phyloP scores from a whole-genome alignment of 148 eudicot genomes.

The Rhododendron ovatum region DNA sequence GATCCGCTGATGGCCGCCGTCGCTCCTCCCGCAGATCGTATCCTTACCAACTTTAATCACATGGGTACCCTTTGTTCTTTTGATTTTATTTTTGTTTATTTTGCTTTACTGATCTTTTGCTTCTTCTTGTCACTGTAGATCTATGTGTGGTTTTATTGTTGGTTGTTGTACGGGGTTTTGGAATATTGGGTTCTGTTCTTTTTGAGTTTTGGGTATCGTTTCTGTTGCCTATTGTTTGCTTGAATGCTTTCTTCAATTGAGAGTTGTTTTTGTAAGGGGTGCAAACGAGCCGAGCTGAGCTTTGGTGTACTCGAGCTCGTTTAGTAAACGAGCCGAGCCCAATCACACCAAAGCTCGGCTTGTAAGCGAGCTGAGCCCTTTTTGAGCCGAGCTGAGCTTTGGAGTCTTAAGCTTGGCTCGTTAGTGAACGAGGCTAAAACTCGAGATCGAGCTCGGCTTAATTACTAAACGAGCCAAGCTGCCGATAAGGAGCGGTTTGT shows the following conservation, averaged over 20 bases:
- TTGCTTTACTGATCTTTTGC: neutral
- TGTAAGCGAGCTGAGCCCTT: neutral
- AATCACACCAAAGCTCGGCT: neutral
- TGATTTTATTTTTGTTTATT: neutral
- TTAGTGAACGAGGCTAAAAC: neutral
- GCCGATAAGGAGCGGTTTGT: neutral
- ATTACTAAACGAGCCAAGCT: neutral
- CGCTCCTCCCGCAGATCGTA: slow-evolving; percentile 45
- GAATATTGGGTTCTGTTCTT: neutral
- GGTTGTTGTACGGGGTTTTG: neutral
- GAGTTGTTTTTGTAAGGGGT: neutral
- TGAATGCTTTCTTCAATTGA: neutral
- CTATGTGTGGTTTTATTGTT: neutral
- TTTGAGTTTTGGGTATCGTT: neutral
- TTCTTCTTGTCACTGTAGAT: neutral
- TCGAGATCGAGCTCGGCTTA: neutral
- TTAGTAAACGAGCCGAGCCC: neutral
- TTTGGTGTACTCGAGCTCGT: neutral
- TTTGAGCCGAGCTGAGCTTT: neutral
- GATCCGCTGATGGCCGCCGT: neutral
- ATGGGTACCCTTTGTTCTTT: neutral
- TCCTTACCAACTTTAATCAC: slow-evolving; percentile 23
- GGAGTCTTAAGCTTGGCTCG: neutral
- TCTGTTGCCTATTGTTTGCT: neutral
- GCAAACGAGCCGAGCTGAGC: neutral